A percentile compares a stretch with the other conserved stretches of the same genome.
These are phyloP conservation scores for Alternaria alternata DNA, from an alignment of 2,329 filamentous ascomycete genomes.

Conservation along the genomic window DNA sequence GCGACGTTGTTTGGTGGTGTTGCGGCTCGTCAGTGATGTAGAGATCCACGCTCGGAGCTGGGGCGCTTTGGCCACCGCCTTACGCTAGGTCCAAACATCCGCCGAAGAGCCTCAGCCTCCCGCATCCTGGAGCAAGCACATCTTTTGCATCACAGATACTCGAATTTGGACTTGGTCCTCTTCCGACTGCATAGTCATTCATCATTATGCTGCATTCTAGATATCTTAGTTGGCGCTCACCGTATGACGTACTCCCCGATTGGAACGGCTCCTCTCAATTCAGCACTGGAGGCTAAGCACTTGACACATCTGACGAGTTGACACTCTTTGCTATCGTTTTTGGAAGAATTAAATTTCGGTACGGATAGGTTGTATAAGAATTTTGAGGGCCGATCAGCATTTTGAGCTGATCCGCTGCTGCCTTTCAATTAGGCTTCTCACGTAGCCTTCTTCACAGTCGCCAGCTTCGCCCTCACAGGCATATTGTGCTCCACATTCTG, in stretches of 20 bases:
- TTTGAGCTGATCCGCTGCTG: too few relatives aligned
- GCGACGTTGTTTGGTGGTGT: constrained; percentile 26
- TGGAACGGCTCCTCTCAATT: neutral
- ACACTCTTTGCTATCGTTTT: too few relatives aligned
- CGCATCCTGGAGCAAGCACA: neutral
- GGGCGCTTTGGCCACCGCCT: constrained; percentile 17
- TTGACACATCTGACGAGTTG: too few relatives aligned
- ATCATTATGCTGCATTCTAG: neutral
- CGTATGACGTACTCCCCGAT: neutral
- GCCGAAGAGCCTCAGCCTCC: constrained; percentile 21
- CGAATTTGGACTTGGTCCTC: neutral
- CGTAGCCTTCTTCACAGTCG: constrained; percentile 37
- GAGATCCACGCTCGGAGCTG: constrained; percentile 18
- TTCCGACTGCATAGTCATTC: neutral
- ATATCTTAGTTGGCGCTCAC: neutral
- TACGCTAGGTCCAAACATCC: constrained; percentile 19
- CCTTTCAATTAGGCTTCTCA: neutral
- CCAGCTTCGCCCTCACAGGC: constrained; percentile 49
- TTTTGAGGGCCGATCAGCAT: too few relatives aligned
- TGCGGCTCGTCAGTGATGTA: constrained; percentile 27
- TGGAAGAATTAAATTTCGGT: too few relatives aligned
- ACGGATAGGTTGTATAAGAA: too few relatives aligned
- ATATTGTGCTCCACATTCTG: constrained; percentile 45
- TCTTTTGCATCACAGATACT: neutral
- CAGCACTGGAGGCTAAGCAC: too few relatives aligned